Percentiles rank a stretch among this genome's conserved stretches.
Conservation (phyloP, 2,329 filamentous ascomycete genomes). For the Claviceps sp. region DNA sequence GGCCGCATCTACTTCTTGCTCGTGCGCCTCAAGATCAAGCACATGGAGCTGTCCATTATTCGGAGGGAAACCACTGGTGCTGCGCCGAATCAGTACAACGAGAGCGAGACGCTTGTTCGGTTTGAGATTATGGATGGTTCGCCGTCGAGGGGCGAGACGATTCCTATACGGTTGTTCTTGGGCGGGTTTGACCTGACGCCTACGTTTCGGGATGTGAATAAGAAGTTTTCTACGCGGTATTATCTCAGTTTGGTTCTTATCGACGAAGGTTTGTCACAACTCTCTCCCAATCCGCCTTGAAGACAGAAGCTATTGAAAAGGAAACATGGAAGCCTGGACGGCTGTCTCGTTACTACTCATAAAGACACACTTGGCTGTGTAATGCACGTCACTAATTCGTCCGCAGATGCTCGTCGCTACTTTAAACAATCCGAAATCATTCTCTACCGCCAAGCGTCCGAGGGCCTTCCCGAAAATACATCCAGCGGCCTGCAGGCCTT, state of each 20-base stretch:
- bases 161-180: conserved; percentile 91
- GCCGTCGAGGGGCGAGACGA: conserved; percentile 87
- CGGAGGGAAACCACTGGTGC: conserved; percentile 91
- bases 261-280: conserved; percentile 58
- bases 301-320: too few relatives aligned
- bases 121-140: conserved; percentile 99
- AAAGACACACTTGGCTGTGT: too few relatives aligned
- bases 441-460: conserved; percentile 70
- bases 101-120: conserved; percentile 92
- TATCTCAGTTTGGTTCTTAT: conserved; percentile 94
- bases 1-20: conserved; percentile 96
- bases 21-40: conserved; percentile 96
- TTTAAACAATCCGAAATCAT: conserved; percentile 99
- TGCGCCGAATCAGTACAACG: conserved; percentile 97
- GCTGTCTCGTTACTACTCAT: too few relatives aligned
- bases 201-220: conserved; percentile 98
- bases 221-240: conserved; percentile 97
- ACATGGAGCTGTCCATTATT: conserved; percentile 99
- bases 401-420: conserved; percentile 77
- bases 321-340: too few relatives aligned
- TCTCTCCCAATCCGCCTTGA: too few relatives aligned
- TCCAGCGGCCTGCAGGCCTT: conserved; percentile 26
- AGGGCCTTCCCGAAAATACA: conserved; percentile 24
- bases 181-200: conserved; percentile 95
- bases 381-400: neutral